These are phyloP conservation scores for Parietaria judaica DNA, from an alignment of 306 rosid genomes.

Conservation along the genomic window DNA sequence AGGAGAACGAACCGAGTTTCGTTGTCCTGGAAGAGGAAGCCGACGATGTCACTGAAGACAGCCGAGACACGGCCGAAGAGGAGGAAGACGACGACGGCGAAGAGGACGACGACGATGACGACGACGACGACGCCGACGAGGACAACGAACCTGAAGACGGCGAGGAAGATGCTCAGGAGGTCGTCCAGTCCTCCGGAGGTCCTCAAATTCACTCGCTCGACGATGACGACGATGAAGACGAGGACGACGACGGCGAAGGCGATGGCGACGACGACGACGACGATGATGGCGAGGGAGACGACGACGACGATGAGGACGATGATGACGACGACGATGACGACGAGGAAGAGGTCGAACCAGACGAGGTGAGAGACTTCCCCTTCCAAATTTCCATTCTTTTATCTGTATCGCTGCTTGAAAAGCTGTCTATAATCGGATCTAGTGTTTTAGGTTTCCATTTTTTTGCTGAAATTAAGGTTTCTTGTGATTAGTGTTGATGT, in stretches of 20 bases:
- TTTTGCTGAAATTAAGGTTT: background rate
- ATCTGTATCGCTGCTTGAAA: background rate
- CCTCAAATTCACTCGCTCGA: constrained; percentile 31
- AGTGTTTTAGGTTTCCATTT: background rate
- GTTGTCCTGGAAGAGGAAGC: constrained; percentile 20
- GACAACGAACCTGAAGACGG: constrained; percentile 29
- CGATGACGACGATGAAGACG: constrained; percentile 39
- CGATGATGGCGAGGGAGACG: constrained; percentile 27
- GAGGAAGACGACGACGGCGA: constrained; percentile 45
- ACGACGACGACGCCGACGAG: constrained; percentile 27
- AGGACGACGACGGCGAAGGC: constrained; percentile 28
- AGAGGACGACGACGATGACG: constrained; percentile 36
- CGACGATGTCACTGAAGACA: constrained; percentile 25
- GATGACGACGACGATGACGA: constrained; percentile 47
- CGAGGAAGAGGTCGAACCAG: constrained; percentile 43
- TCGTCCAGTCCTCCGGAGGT: constrained; percentile 37
- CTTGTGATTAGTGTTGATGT: constrained; percentile 10
- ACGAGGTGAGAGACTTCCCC: constrained; percentile 20
- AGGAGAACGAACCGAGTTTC: constrained; percentile 38
- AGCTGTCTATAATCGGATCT: too few relatives aligned
- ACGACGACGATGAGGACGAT: constrained; percentile 32
- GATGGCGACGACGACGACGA: constrained; percentile 22
- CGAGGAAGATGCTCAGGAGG: constrained; percentile 34
- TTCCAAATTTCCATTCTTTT: background rate
- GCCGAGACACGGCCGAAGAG: constrained; percentile 14